Conservation (phyloP, 1,139 yeast genomes). For the Zygoascus hellenicus region DNA sequence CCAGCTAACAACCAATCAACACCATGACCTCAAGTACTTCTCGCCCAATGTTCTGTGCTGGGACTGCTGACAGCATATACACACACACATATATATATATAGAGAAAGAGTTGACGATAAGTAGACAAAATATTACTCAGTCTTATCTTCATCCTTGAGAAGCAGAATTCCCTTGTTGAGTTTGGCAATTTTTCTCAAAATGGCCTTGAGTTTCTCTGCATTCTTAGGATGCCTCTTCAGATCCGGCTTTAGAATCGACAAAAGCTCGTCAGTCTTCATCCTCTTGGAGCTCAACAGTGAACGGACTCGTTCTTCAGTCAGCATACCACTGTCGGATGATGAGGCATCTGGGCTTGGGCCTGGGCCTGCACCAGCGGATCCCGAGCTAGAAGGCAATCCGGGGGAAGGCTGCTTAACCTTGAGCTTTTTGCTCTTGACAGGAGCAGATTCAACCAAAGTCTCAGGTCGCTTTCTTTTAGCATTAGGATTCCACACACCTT, state of each 20-base stretch:
- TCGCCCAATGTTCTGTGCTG: conserved; percentile 1
- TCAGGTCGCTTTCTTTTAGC: conserved; percentile 39
- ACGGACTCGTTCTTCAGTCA: conserved; percentile 70
- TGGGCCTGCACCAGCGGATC: conserved; percentile 28
- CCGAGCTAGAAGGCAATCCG: conserved; percentile 33
- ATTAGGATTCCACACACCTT: conserved; percentile 79
- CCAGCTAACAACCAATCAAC: conserved; percentile 4
- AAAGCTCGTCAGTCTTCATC: conserved; percentile 60
- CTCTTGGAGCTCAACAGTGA: conserved; percentile 57
- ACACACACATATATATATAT: not conserved
- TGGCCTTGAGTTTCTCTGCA: conserved; percentile 56
- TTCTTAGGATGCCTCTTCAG: conserved; percentile 66
- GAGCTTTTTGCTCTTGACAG: conserved; percentile 37
- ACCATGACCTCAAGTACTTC: not conserved
- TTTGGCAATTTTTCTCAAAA: conserved; percentile 64
- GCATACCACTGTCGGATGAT: conserved; percentile 30
- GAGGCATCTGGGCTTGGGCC: no score
- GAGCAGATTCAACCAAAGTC: conserved; percentile 24
- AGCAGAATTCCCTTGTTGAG: conserved; percentile 63
- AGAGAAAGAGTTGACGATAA: not conserved
- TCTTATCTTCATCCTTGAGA: conserved; percentile 39
- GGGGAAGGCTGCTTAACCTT: conserved; percentile 33
- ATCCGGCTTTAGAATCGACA: conserved; percentile 55
- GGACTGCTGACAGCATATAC: not conserved
- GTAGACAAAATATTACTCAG: not conserved